Conservation (phyloP, 768 basidiomycete genomes). For the Russula lepida region DNA sequence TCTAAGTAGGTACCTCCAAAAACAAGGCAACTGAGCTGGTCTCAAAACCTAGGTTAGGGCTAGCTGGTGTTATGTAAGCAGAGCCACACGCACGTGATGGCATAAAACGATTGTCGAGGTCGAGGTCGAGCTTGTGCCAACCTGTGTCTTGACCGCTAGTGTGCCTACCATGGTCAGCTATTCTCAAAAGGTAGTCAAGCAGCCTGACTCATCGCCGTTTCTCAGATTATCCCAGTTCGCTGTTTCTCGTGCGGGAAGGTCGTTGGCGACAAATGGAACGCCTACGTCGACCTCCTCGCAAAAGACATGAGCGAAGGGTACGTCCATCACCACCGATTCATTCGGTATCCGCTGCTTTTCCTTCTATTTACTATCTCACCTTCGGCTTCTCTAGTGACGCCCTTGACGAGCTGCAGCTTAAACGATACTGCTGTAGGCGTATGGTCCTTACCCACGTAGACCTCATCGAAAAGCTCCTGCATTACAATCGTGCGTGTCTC, state of each 20-base stretch:
- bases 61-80: too few relatives aligned
- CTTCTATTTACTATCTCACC: neutral
- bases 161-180: neutral
- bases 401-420: conserved; percentile 79
- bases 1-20: too few relatives aligned
- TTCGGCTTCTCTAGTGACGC: conserved; percentile 53
- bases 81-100: neutral
- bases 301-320: conserved; percentile 86
- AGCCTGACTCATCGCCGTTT: neutral
- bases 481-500: conserved; percentile 77
- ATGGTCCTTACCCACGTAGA: conserved; percentile 99
- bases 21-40: too few relatives aligned
- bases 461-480: conserved; percentile 91
- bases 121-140: too few relatives aligned
- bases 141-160: too few relatives aligned
- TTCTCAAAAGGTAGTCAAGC: neutral
- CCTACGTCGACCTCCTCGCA: conserved; percentile 73
- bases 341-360: neutral
- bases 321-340: conserved; percentile 24
- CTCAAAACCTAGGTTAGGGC: too few relatives aligned
- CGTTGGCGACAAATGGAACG: conserved; percentile 92
- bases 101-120: neutral
- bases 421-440: conserved; percentile 91
- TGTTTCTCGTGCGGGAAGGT: conserved; percentile 98
- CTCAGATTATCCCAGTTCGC: conserved; percentile 89